phyloP scores from a whole-genome alignment of 176 grass and related monocot genomes.

The Puya raimondii region DNA sequence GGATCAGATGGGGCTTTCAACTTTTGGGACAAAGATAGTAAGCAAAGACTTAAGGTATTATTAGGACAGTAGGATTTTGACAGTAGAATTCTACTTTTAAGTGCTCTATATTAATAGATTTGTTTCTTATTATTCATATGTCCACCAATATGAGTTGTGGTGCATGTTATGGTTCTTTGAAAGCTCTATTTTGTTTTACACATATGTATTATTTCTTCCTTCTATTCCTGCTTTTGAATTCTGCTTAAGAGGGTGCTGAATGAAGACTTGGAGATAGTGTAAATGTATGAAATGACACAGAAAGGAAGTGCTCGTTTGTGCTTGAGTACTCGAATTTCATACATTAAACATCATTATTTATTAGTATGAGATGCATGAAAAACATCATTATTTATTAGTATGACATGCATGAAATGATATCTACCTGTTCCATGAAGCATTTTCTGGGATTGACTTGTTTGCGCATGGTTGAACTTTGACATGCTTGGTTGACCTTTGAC shows the following conservation, averaged over 20 bases:
- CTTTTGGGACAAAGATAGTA: slow-evolving; percentile 89
- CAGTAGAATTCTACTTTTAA: neutral
- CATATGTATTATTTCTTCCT: neutral
- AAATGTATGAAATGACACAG: too few relatives aligned
- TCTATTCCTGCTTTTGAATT: neutral
- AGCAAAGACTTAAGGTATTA: slow-evolving; percentile 77
- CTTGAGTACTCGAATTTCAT: too few relatives aligned
- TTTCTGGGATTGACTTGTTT: neutral
- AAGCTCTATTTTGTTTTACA: neutral
- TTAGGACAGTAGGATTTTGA: neutral
- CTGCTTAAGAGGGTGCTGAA: too few relatives aligned
- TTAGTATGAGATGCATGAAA: too few relatives aligned
- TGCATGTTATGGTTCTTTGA: neutral
- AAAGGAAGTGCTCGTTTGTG: too few relatives aligned
- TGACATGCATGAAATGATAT: too few relatives aligned
- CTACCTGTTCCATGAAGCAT: too few relatives aligned
- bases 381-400: too few relatives aligned
- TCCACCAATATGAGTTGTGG: neutral
- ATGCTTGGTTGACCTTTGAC: neutral
- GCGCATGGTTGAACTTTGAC: neutral
- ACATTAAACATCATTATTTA: too few relatives aligned
- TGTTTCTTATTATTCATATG: neutral
- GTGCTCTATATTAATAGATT: neutral
- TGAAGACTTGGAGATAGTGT: too few relatives aligned
- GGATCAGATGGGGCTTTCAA: slow-evolving; percentile 89